phyloP scores from a whole-genome alignment of 768 basidiomycete species.

The Postia placenta region DNA sequence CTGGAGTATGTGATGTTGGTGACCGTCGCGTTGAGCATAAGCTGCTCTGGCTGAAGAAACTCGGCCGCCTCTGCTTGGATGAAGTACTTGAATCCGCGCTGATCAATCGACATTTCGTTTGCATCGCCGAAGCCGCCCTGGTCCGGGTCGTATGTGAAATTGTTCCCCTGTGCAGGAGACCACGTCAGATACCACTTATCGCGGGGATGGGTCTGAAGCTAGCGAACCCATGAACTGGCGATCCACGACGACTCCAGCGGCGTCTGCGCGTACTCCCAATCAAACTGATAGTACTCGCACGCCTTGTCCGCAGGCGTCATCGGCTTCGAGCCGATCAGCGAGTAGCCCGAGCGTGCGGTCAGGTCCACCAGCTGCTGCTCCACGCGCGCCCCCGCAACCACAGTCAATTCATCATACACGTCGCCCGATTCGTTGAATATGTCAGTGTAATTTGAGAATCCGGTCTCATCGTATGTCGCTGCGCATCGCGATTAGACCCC shows the following conservation, averaged over 20 bases:
- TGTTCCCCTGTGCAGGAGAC: conserved; percentile 42
- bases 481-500: conserved; percentile 9
- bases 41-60: conserved; percentile 43
- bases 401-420: conserved; percentile 32
- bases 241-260: conserved; percentile 39
- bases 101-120: conserved; percentile 50
- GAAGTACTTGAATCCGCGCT: conserved; percentile 52
- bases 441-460: conserved; percentile 39
- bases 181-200: not conserved
- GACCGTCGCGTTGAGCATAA: conserved; percentile 45
- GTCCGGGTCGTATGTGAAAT: conserved; percentile 48
- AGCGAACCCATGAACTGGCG: conserved; percentile 47
- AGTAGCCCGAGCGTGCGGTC: conserved; percentile 44
- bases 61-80: conserved; percentile 50
- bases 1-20: conserved; percentile 39
- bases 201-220: not conserved
- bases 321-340: conserved; percentile 39
- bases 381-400: conserved; percentile 38
- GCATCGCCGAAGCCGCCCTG: conserved; percentile 51
- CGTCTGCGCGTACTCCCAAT: conserved; percentile 44
- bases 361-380: conserved; percentile 37
- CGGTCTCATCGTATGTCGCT: conserved; percentile 50
- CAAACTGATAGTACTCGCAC: conserved; percentile 51
- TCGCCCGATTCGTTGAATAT: conserved; percentile 34
- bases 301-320: conserved; percentile 39